Conservation (phyloP, 2,329 filamentous ascomycete genomes). For the Acrocalymma vagum region DNA sequence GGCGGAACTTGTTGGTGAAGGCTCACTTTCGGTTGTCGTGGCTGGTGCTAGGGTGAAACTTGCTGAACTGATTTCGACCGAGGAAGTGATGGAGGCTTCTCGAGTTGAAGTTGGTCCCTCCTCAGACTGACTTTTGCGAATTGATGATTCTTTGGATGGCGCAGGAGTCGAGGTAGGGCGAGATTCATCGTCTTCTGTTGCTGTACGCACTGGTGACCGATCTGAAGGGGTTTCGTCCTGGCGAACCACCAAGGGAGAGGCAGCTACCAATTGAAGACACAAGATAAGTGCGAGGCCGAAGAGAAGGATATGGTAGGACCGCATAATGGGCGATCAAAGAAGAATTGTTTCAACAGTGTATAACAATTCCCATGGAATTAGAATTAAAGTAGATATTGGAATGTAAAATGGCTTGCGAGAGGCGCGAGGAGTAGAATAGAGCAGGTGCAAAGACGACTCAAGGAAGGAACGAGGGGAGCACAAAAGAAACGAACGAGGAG, state of each 20-base stretch:
- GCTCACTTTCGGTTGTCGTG: constrained; percentile 21
- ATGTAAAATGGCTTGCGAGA: constrained; percentile 6
- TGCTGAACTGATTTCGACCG: constrained; percentile 17
- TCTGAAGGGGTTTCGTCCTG: constrained; percentile 36
- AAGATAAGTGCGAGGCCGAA: constrained; percentile 35
- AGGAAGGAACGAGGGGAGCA: constrained; percentile 20
- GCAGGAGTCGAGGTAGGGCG: constrained; percentile 25
- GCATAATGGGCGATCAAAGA: constrained; percentile 32
- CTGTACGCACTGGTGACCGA: constrained; percentile 17
- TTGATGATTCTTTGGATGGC: constrained; percentile 18
- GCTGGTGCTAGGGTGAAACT: constrained; percentile 23
- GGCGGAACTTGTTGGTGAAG: constrained; percentile 25
- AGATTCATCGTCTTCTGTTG: constrained; percentile 17
- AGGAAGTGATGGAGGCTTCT: constrained; percentile 19
- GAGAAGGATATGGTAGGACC: constrained; percentile 31
- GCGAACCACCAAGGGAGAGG: constrained; percentile 29
- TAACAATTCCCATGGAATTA: constrained; percentile 35
- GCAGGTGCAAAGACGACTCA: constrained; percentile 6
- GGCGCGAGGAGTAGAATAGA: constrained; percentile 12
- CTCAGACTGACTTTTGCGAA: constrained; percentile 17
- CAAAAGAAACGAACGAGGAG: constrained; percentile 20
- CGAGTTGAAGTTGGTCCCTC: constrained; percentile 19
- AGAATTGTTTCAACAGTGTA: constrained; percentile 17
- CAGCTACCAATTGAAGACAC: constrained; percentile 32
- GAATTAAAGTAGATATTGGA: constrained; percentile 15